A percentile compares a stretch with the other conserved stretches of the same genome.
Conservation (phyloP, 768 basidiomycete species). For the Suillus paluster region DNA sequence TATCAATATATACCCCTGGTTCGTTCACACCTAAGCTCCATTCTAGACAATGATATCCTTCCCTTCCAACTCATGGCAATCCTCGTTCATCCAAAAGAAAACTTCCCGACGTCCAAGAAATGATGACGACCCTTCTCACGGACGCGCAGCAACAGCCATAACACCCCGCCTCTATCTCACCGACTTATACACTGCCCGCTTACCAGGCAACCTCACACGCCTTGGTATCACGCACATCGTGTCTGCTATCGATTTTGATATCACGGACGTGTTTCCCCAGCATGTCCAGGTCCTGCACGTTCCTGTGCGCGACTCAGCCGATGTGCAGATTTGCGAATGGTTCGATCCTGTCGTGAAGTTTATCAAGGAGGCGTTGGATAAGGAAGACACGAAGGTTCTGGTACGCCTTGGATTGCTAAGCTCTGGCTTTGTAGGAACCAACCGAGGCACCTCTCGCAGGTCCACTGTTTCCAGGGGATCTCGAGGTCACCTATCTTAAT, state of each 20-base stretch:
- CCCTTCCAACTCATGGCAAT: slow-evolving; percentile 34
- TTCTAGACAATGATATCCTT: slow-evolving; percentile 35
- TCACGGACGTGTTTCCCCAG: slow-evolving; percentile 25
- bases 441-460: slow-evolving; percentile 41
- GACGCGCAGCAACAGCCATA: slow-evolving; percentile 37
- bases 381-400: slow-evolving; percentile 49
- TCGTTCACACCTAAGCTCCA: not conserved
- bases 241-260: slow-evolving; percentile 58
- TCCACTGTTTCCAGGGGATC: slow-evolving; percentile 79
- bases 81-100: slow-evolving; percentile 27
- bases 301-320: slow-evolving; percentile 44
- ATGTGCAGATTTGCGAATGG: slow-evolving; percentile 48
- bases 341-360: slow-evolving; percentile 55
- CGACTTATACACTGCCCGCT: slow-evolving; percentile 58
- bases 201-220: slow-evolving; percentile 48
- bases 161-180: slow-evolving; percentile 64
- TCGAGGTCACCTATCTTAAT: slow-evolving; percentile 78
- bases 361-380: slow-evolving; percentile 51
- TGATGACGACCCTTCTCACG: slow-evolving; percentile 14
- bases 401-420: slow-evolving; percentile 39
- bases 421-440: slow-evolving; percentile 3
- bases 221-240: slow-evolving; percentile 79
- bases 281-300: slow-evolving; percentile 57
- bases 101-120: slow-evolving; percentile 17
- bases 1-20: not conserved